These are phyloP conservation scores for Populus euphratica DNA, from an alignment of 345 rosid species.

Conservation along the genomic window DNA sequence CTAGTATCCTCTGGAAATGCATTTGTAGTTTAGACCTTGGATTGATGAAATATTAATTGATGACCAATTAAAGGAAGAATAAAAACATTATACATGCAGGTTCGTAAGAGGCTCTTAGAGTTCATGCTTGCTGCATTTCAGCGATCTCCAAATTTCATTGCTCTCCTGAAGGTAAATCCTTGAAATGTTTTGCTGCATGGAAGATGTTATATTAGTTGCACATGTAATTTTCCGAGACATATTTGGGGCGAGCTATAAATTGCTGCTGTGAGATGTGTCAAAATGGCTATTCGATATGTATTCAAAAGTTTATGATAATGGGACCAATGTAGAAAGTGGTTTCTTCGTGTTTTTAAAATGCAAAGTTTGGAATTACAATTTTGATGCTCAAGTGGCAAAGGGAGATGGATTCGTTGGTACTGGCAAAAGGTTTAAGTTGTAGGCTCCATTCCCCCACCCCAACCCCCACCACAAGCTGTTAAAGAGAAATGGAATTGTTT, in stretches of 20 bases:
- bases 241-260: not conserved
- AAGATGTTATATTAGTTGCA: not conserved
- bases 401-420: not conserved
- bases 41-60: too few species aligned
- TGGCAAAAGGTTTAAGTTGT: not conserved
- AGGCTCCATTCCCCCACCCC: too few species aligned
- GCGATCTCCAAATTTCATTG: conserved; percentile 73
- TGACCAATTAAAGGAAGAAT: too few species aligned
- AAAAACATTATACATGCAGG: conserved; percentile 36
- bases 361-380: not conserved
- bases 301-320: not conserved
- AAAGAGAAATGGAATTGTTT: too few species aligned
- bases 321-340: not conserved
- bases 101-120: conserved; percentile 73
- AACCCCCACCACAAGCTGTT: too few species aligned
- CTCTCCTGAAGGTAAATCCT: conserved; percentile 65
- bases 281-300: not conserved
- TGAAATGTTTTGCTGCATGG: not conserved
- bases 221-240: not conserved
- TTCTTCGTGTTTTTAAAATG: not conserved
- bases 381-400: not conserved
- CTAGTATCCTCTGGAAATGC: too few species aligned
- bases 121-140: conserved; percentile 89
- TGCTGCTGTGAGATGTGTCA: not conserved
- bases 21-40: not conserved